Percentiles rank a stretch among this genome's conserved stretches.
phyloP scores from a whole-genome alignment of 345 rosid species.

The Cardamine chenopodiifolia region DNA sequence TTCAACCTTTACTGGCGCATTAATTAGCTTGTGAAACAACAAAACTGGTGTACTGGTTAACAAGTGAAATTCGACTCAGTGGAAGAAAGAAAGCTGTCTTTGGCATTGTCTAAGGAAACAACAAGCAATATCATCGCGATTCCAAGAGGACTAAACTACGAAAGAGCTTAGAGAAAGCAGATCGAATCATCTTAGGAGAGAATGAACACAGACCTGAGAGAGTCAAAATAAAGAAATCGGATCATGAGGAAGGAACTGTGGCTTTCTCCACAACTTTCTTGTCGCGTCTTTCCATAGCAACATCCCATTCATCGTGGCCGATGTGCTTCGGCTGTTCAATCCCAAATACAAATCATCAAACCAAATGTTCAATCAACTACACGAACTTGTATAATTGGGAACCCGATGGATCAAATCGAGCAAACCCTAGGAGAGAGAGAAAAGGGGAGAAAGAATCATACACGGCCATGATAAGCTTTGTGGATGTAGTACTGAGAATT shows the following conservation, averaged over 20 bases:
- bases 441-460: conserved; percentile 21
- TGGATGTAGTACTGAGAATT: conserved; percentile 89
- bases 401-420: conserved; percentile 19
- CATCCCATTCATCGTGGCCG: conserved; percentile 92
- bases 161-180: not conserved
- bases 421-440: not conserved
- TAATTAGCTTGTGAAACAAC: conserved; percentile 8
- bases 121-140: not conserved
- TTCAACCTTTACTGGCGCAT: not conserved
- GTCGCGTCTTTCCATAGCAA: conserved; percentile 95
- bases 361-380: not conserved
- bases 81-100: not conserved
- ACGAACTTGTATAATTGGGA: not conserved
- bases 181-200: not conserved
- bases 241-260: conserved; percentile 52
- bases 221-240: conserved; percentile 14
- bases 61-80: not conserved
- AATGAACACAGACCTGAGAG: conserved; percentile 22
- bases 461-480: conserved; percentile 90
- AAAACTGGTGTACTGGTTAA: not conserved
- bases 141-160: not conserved
- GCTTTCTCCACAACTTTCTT: conserved; percentile 71
- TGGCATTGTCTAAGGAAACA: not conserved
- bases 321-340: conserved; percentile 80
- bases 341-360: conserved; percentile 11